Base-by-base conservation (phyloP, 2,329 filamentous ascomycete species). In the Bipolaris cookei region DNA sequence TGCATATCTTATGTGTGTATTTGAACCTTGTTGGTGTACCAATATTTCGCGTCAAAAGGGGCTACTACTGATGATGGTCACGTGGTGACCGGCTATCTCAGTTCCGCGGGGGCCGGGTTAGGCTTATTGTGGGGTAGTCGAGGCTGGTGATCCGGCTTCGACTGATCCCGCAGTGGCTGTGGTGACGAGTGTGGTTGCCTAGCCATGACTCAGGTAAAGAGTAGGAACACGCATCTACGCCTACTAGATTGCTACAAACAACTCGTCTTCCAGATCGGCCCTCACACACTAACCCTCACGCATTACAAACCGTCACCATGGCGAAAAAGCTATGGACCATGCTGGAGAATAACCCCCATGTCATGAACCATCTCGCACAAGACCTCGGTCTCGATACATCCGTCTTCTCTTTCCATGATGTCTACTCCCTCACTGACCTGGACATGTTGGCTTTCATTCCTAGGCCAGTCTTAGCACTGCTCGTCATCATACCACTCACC, bases 301-400 rank as follows among this genome's bases (percentile, higher is more conserved):
- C 25, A 14, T 20, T 11, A 6, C 3, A 14, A 54, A 18, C 25
- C 2, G 30, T 21, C 39, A 62, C 42, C 11, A 72, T 70, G 69
- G 30, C 69, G n/a, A 68, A 68, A 44, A 72, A 72, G 45, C 55
- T 61, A n/a, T 74, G 68, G 38, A 62, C 56, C 3, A 44, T 73
- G 18, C 66, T 74, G 14, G 73, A 86, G 61, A 86, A 85, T 74
- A 85, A 86, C 64, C 84, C 84, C 4, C 75, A 79, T 39, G 81
- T 86, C 14, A 81, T 86, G 73, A 80, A 78, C 41, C 71, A 77
- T 39, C 79, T 86, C 21, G 78, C 80, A 34, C 74, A 77, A 54
- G 73, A 76, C n/a, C 78, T 86, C 1, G 82, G 82, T 13, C 69
- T 86, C 30, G 78, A 79, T 3, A 57, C 51, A 3, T 62, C 59